Evolutionary conservation across 306 rosid genomes (phyloP), one percentile per base, ranked within the genome.

Genomic region (Aeschynomene evenia): DNA sequence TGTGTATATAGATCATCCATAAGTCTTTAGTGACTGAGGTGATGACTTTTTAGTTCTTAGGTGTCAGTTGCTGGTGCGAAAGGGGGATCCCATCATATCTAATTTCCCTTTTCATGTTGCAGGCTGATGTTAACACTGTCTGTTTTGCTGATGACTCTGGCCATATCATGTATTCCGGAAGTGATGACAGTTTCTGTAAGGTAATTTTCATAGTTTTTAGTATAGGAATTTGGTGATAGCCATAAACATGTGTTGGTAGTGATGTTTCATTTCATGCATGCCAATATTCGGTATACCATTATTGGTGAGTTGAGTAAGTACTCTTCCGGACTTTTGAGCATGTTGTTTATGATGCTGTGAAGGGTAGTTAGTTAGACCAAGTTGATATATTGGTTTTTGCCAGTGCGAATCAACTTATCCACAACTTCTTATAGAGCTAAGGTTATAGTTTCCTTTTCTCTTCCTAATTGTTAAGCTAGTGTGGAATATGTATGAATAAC

Each of bases 71-170:
- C 28, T 11, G 31, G 66, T 19, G 37, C 16, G 62, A 49, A 26
- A 37, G 48, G 49, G 26, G 37, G n/a, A n/a, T n/a, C n/a, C n/a
- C n/a, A 51, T 55, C 36, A 66, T 70, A 52, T 66, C 53, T 81
- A 42, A 60, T 75, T 24, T 79, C 58, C 56, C 24, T 67, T 70
- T 75, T 80, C 56, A 7, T 64, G 56, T 72, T 81, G 83, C 96
- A 90, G 96, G 79, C 89, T 68, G 99, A 94, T 77, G 99, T 94
- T 71, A 94, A 94, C 73, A 87, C 97, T 16, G 95, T 94, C 60
- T 94, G 97, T 82, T 94, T 94, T 67, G 91, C 95, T 11, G 96
- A 91, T 81, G 99, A 88, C 80, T 82, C 88, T 65, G 92, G 97
- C 58, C 89, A 94, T 81, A 83, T 94, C 61, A 86, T 94, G 72